phyloP scores from a whole-genome alignment of 1,139 yeast genomes.

The Sugiyamaella paludigena region DNA sequence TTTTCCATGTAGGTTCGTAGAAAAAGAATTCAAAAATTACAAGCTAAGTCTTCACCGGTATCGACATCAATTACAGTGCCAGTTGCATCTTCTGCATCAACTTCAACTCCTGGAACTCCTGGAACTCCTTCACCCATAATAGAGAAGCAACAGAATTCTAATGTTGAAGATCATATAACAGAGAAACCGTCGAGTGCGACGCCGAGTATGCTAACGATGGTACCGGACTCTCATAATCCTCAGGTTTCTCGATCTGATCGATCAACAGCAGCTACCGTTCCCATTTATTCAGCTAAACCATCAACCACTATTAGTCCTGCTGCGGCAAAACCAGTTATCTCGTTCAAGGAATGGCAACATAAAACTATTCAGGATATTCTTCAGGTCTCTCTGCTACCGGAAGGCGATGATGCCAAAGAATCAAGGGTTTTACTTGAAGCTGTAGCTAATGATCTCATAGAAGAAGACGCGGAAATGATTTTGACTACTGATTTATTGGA shows the following conservation, averaged over 20 bases:
- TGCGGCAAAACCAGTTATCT: conserved; percentile 1
- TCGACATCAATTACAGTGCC: not conserved
- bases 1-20: conserved; percentile 28
- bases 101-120: conserved; percentile 1
- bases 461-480: conserved; percentile 15
- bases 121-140: not conserved
- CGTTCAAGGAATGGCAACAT: conserved; percentile 25
- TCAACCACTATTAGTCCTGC: not conserved
- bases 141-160: too few relatives aligned
- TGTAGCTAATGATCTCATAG: conserved; percentile 20
- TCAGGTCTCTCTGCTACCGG: conserved; percentile 23
- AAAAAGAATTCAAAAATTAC: conserved; percentile 31
- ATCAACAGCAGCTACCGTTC: not conserved
- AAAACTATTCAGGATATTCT: conserved; percentile 25
- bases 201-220: not conserved
- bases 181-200: not conserved
- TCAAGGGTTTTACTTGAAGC: conserved; percentile 15
- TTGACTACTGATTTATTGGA: conserved; percentile 30
- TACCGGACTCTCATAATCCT: not conserved
- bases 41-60: conserved; percentile 2
- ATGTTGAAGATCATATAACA: not conserved
- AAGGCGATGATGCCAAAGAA: conserved; percentile 8
- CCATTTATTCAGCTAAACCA: not conserved
- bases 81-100: not conserved
- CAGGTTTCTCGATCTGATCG: not conserved